These are phyloP conservation scores for Austroboletus eburneus DNA, from an alignment of 768 basidiomycete species.

Conservation along the genomic window DNA sequence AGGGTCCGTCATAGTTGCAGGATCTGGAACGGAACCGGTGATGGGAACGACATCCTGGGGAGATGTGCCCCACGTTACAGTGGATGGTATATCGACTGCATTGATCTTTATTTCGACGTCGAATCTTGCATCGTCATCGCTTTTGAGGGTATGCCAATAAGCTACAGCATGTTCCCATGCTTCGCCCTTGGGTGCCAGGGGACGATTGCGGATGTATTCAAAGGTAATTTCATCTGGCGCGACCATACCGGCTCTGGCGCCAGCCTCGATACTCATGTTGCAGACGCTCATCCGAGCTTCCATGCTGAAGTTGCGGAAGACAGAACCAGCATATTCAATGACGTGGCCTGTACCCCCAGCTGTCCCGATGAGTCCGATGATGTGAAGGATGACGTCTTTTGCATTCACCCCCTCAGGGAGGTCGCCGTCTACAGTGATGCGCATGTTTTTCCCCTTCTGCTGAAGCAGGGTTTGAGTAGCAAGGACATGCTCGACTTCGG, in stretches of 20 bases:
- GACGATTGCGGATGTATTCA: slow-evolving; percentile 74
- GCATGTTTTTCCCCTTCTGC: slow-evolving; percentile 89
- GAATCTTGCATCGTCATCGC: slow-evolving; percentile 81
- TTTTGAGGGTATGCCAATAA: slow-evolving; percentile 80
- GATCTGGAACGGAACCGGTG: slow-evolving; percentile 77
- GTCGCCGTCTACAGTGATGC: slow-evolving; percentile 80
- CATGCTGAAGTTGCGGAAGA: slow-evolving; percentile 82
- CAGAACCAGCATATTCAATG: slow-evolving; percentile 89
- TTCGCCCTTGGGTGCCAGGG: slow-evolving; percentile 77
- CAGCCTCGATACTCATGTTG: slow-evolving; percentile 95
- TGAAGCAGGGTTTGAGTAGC: slow-evolving; percentile 89
- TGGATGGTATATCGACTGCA: slow-evolving; percentile 84
- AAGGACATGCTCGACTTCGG: slow-evolving; percentile 91
- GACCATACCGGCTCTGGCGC: slow-evolving; percentile 90
- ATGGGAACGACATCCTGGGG: slow-evolving; percentile 87
- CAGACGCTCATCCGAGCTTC: slow-evolving; percentile 89
- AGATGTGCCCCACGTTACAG: slow-evolving; percentile 90
- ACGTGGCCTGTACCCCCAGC: slow-evolving; percentile 90
- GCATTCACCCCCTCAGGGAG: slow-evolving; percentile 79
- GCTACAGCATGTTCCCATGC: slow-evolving; percentile 81
- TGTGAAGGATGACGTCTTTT: slow-evolving; percentile 87
- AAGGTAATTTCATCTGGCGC: slow-evolving; percentile 88
- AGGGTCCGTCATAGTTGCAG: slow-evolving; percentile 58
- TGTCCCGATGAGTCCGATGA: slow-evolving; percentile 90
- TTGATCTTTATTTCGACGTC: slow-evolving; percentile 77